Evolutionary conservation across 106 monocot genomes (phyloP).

Genomic region (Dioscorea alata): DNA sequence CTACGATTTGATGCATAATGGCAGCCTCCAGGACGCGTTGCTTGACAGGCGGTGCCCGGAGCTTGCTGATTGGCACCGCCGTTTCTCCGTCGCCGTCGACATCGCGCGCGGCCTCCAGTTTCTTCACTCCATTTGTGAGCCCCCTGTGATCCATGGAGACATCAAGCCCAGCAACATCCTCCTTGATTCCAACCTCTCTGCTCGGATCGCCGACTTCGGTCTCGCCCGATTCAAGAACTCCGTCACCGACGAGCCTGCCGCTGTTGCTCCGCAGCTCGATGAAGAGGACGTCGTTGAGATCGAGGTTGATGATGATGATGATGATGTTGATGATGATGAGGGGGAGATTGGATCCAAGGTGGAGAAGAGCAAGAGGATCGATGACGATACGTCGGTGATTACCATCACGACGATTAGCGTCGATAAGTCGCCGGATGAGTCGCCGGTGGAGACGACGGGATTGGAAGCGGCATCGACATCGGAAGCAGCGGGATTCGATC

Average conservation of each 20-base stretch:
- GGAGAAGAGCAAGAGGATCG: constrained; percentile 31
- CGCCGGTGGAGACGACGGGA: constrained; percentile 9
- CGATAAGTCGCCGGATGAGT: constrained; percentile 29
- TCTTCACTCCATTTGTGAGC: constrained; percentile 57
- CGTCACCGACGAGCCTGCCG: not conserved
- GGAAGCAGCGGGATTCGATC: constrained; percentile 43
- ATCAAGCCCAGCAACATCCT: constrained; percentile 95
- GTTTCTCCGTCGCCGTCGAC: constrained; percentile 52
- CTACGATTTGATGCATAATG: constrained; percentile 80
- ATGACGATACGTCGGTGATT: constrained; percentile 30
- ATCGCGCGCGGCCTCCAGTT: constrained; percentile 65
- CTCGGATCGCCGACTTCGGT: constrained; percentile 82
- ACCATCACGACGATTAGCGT: not conserved
- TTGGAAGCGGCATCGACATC: constrained; percentile 52
- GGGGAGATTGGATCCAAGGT: too few relatives aligned
- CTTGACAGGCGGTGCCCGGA: constrained; percentile 52
- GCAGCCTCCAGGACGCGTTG: constrained; percentile 81
- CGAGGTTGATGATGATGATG: too few relatives aligned
- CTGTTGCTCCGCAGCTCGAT: not conserved
- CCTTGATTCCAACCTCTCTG: constrained; percentile 59
- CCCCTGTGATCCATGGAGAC: constrained; percentile 79
- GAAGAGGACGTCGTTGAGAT: constrained; percentile 12
- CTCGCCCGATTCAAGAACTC: constrained; percentile 43
- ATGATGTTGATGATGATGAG: too few relatives aligned
- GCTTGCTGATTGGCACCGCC: constrained; percentile 47